Percentiles rank a stretch among this genome's conserved stretches.
Evolutionary conservation across 1,139 yeast species (phyloP).

Genomic region (Candida sp.): DNA sequence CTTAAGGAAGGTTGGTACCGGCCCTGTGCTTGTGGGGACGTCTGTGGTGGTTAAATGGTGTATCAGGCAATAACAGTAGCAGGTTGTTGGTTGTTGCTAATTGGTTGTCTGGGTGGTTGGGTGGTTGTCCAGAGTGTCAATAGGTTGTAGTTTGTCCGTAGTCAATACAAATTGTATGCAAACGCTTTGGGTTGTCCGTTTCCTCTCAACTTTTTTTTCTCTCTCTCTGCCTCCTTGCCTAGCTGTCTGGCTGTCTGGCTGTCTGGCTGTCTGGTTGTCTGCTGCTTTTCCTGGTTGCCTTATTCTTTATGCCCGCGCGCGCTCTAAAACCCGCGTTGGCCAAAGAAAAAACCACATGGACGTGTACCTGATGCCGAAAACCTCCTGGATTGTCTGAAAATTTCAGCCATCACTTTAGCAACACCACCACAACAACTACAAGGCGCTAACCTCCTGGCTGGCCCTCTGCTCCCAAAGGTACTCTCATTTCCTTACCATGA

Average conservation of each 20-base stretch:
- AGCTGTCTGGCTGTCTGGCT: no score
- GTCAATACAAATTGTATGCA: not conserved
- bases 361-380: slow-evolving; percentile 1
- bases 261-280: not conserved
- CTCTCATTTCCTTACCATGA: slow-evolving; percentile 18
- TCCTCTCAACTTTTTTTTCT: not conserved
- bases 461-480: no score
- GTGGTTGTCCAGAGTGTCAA: not conserved
- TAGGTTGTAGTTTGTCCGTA: not conserved
- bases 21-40: not conserved
- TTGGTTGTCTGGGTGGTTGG: not conserved
- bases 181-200: not conserved
- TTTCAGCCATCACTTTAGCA: no score
- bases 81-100: not conserved
- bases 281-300: not conserved
- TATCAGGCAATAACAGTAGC: not conserved
- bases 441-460: no score
- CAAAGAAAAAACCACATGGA: not conserved
- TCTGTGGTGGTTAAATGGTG: no score
- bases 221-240: not conserved
- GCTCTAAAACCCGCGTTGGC: no score
- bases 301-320: not conserved
- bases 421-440: no score
- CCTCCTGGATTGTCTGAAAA: no score
- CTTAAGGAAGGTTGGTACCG: not conserved